Evolutionary conservation across 2,329 filamentous ascomycete species (phyloP).

Genomic region (Aspergillus persii): DNA sequence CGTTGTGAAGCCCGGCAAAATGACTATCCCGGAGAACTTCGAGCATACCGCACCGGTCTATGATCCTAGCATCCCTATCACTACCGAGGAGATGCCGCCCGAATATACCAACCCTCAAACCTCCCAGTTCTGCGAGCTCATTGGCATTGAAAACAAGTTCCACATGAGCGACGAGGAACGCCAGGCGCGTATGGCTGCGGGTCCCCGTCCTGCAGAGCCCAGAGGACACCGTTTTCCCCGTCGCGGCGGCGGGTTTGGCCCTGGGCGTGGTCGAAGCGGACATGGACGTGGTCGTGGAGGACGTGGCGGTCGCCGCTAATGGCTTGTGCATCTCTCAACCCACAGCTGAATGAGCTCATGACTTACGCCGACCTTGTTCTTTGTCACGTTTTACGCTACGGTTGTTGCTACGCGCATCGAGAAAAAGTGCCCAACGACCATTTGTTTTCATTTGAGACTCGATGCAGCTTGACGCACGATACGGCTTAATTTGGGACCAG

Average conservation of each 20-base stretch:
- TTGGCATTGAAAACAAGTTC: constrained; percentile 76
- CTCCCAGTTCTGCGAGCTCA: constrained; percentile 70
- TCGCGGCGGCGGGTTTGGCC: constrained; percentile 19
- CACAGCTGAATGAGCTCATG: neutral
- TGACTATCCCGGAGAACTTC: constrained; percentile 78
- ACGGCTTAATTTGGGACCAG: no score
- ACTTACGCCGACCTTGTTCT: neutral
- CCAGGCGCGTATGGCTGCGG: constrained; percentile 55
- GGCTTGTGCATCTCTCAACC: neutral
- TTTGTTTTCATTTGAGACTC: no score
- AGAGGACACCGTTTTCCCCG: constrained; percentile 12
- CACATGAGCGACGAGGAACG: constrained; percentile 71
- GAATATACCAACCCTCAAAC: constrained; percentile 92
- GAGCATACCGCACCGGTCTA: constrained; percentile 70
- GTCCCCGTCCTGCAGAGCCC: constrained; percentile 48
- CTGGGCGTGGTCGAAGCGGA: constrained; percentile 21
- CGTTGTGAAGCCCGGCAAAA: constrained; percentile 59
- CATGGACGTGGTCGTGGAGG: constrained; percentile 19
- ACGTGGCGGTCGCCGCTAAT: constrained; percentile 3
- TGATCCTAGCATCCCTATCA: constrained; percentile 56
- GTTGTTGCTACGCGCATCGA: neutral
- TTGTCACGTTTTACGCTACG: neutral
- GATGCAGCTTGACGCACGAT: no score
- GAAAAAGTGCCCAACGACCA: neutral
- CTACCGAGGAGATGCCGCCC: constrained; percentile 61